A percentile compares a stretch with the other conserved stretches of the same genome.
Conservation (phyloP, 1,139 yeast genomes). For the Pichia sp. region DNA sequence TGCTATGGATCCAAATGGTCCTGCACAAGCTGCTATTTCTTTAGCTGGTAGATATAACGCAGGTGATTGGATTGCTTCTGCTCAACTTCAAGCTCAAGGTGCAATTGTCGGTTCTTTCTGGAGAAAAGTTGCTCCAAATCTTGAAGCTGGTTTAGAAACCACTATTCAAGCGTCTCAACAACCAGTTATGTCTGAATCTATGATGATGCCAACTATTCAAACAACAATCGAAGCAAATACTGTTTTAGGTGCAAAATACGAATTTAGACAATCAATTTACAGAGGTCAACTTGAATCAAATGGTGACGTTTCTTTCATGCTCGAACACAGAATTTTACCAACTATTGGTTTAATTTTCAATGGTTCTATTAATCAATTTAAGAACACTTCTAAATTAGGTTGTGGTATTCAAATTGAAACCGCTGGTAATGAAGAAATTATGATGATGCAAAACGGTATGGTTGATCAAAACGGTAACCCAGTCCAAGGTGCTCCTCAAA, state of each 20-base stretch:
- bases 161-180: constrained; percentile 72
- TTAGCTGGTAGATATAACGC: constrained; percentile 88
- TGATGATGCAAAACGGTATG: constrained; percentile 73
- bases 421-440: constrained; percentile 86
- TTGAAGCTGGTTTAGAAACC: constrained; percentile 96
- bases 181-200: constrained; percentile 67
- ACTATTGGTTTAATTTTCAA: constrained; percentile 83
- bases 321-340: constrained; percentile 92
- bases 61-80: constrained; percentile 88
- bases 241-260: constrained; percentile 94
- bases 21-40: constrained; percentile 90
- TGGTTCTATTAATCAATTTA: constrained; percentile 91
- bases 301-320: constrained; percentile 86
- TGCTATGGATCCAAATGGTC: constrained; percentile 64
- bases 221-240: constrained; percentile 88
- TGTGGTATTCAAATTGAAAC: constrained; percentile 92
- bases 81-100: constrained; percentile 93
- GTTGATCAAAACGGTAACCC: constrained; percentile 78
- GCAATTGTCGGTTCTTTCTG: constrained; percentile 84
- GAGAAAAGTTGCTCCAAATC: constrained; percentile 86
- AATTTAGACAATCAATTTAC: constrained; percentile 92
- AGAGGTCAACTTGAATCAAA: constrained; percentile 90
- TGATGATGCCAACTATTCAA: constrained; percentile 68
- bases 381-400: constrained; percentile 80
- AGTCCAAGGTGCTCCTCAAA: constrained; percentile 60